These are phyloP conservation scores for Senecio squalidus DNA, from an alignment of 140 eudicot species.

Conservation along the genomic window DNA sequence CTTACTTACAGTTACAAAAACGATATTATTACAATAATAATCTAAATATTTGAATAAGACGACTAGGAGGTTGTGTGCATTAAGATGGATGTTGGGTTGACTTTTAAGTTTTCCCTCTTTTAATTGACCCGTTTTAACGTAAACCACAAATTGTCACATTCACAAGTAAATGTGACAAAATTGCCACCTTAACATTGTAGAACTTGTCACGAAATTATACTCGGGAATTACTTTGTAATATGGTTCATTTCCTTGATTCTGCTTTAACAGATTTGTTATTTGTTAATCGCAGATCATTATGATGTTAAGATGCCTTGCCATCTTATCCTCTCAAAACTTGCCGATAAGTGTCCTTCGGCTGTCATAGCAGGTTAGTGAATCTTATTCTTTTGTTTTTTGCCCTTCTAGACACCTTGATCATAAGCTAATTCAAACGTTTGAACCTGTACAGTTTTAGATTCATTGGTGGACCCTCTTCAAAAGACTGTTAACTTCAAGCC, in stretches of 20 bases:
- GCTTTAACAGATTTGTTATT: background rate
- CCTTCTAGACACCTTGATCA: background rate
- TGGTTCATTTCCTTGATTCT: background rate
- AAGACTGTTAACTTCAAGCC: conserved; percentile 87
- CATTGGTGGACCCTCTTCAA: conserved; percentile 97
- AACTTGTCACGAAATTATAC: conserved; percentile 5
- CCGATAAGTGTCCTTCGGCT: conserved; percentile 96
- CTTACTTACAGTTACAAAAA: no score
- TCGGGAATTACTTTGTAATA: background rate
- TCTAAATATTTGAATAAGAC: no score
- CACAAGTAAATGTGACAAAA: background rate
- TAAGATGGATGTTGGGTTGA: background rate
- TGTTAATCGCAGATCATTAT: conserved; percentile 75
- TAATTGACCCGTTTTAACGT: background rate
- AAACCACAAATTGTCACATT: background rate
- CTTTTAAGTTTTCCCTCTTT: background rate
- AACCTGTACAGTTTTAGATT: conserved; percentile 68
- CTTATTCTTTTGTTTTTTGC: background rate
- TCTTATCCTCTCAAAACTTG: conserved; percentile 93
- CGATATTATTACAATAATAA: no score
- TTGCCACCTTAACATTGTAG: background rate
- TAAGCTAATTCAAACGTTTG: conserved; percentile 10
- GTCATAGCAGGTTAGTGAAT: conserved; percentile 74
- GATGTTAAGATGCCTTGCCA: conserved; percentile 99
- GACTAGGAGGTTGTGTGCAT: background rate